Base-by-base conservation (phyloP, 2,329 filamentous ascomycete genomes). In the Rhytidhysteron rufulum region DNA sequence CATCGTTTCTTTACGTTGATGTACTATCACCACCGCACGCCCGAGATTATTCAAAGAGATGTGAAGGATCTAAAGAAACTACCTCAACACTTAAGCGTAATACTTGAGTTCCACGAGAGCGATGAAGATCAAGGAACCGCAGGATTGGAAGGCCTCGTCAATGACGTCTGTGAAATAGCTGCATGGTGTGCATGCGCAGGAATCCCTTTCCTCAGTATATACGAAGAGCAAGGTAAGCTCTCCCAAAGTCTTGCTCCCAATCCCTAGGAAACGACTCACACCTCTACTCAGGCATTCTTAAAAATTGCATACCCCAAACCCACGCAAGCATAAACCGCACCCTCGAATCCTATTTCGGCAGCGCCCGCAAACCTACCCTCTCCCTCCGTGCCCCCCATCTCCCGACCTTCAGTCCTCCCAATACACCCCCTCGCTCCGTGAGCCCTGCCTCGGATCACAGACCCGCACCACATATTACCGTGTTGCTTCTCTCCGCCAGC, bases 11-110 rank as follows among this genome's bases (percentile, higher is more conserved):
- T 88, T 39, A 86, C 88, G 8, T 78, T 97, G 45, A 74, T 95
- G 40, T 90, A 91, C 65, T 93, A 98, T 70, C 94, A 98, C 69
- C 93, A 98, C 66, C 86, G 88, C 38, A 95, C 91, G 1, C 93
- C 93, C 6, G 88, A 95, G 61, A 81, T 95, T 60, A 95, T 98
- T 53, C 82, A 85, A 57, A 83, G 85, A 57, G 93, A 98, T 68
- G 84, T 97, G 19, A 81, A 81, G 62, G 75, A 77, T 8, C 67
- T 98, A 42, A 77, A 74, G 42, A 81, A 85, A 54, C 68, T 94
- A 44, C 93, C 93, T 2, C 79, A 85, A 50, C 93, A 98, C 60
- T 66, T 98, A 37, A 96, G 89, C 59, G 84, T 95, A 9, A 83
- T 97, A 40, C 69, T 98, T 43, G 84, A 83, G 42, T 72, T 87